These are phyloP conservation scores for Candida maltosa DNA, from an alignment of 805 yeast genomes.

Conservation along the genomic window DNA sequence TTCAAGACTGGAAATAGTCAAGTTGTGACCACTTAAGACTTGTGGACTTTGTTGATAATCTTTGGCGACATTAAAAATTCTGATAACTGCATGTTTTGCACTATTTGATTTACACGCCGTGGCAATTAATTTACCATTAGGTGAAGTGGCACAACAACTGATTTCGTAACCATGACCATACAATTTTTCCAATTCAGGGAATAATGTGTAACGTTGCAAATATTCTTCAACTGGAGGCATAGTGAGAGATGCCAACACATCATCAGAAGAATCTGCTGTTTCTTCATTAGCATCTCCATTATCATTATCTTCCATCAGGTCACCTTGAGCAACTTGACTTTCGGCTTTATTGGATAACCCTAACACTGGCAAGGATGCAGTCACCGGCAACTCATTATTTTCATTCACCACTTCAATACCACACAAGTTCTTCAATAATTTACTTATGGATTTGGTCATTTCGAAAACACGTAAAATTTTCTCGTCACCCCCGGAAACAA, in stretches of 20 bases:
- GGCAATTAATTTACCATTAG: constrained; percentile 64
- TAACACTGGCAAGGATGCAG: constrained; percentile 88
- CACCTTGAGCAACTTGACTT: constrained; percentile 40
- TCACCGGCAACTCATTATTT: constrained; percentile 54
- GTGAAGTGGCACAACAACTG: constrained; percentile 69
- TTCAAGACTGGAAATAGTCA: constrained; percentile 80
- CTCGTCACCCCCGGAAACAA: constrained; percentile 95
- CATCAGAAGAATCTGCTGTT: constrained; percentile 34
- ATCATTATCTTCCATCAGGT: constrained; percentile 31
- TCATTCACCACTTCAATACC: constrained; percentile 31
- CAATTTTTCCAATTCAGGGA: constrained; percentile 92
- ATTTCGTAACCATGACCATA: constrained; percentile 98
- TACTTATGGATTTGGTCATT: constrained; percentile 76
- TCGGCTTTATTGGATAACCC: constrained; percentile 92
- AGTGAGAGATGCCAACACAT: constrained; percentile 42
- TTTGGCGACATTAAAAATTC: constrained; percentile 62
- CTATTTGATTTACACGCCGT: constrained; percentile 90
- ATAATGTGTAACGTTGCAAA: constrained; percentile 83
- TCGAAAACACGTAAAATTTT: constrained; percentile 86
- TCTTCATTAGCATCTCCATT: constrained; percentile 39
- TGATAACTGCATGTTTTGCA: constrained; percentile 77
- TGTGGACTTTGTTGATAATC: constrained; percentile 49
- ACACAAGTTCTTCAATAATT: constrained; percentile 53
- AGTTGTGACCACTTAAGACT: constrained; percentile 63
- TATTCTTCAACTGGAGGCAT: constrained; percentile 87